Evolutionary conservation across 805 yeast genomes (phyloP).

Genomic region (Pichia phayaonensis): DNA sequence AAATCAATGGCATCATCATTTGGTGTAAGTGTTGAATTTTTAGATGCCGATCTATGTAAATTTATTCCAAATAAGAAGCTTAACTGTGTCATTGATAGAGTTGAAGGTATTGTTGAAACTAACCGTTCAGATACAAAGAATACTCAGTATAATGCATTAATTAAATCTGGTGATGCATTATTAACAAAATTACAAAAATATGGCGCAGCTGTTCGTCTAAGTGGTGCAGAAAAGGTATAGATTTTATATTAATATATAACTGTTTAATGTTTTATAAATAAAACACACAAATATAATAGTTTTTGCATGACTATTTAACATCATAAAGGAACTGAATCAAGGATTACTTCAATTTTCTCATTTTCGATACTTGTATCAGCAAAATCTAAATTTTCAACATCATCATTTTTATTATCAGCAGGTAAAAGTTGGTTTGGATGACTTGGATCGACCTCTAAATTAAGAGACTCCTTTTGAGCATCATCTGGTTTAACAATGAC

Average conservation of each 20-base stretch:
- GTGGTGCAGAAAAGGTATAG: slow-evolving; percentile 74
- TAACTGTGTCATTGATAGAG: slow-evolving; percentile 93
- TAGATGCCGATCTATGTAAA: slow-evolving; percentile 80
- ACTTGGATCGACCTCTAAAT: background rate
- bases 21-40: slow-evolving; percentile 79
- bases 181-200: slow-evolving; percentile 93
- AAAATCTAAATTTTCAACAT: background rate
- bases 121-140: slow-evolving; percentile 95
- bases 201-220: slow-evolving; percentile 92
- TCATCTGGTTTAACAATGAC: slow-evolving; percentile 4
- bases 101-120: slow-evolving; percentile 90
- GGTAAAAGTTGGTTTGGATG: slow-evolving; percentile 3
- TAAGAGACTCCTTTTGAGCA: background rate
- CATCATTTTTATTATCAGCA: background rate
- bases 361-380: background rate
- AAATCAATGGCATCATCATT: slow-evolving; percentile 92
- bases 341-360: slow-evolving; percentile 1
- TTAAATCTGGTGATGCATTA: slow-evolving; percentile 87
- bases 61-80: slow-evolving; percentile 90
- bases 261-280: background rate
- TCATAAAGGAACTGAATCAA: slow-evolving; percentile 3
- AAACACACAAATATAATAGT: background rate
- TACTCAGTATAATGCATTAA: slow-evolving; percentile 79
- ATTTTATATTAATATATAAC: background rate
- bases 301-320: background rate